Evolutionary conservation across 805 yeast genomes (phyloP).

Genomic region (Candida schatavii): DNA sequence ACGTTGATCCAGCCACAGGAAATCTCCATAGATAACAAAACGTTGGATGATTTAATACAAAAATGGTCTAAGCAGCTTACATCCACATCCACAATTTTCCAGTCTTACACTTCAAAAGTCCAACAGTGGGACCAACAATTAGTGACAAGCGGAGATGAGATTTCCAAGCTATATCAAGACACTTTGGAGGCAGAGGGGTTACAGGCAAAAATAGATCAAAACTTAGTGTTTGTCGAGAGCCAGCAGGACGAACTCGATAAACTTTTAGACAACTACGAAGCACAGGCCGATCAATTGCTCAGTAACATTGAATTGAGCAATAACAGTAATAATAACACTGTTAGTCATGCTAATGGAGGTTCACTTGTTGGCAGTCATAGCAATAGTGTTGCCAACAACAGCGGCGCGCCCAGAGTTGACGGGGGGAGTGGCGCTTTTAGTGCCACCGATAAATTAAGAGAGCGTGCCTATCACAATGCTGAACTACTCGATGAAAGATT

Average conservation of each 20-base stretch:
- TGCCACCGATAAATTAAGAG: slow-evolving; percentile 81
- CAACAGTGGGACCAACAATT: slow-evolving; percentile 83
- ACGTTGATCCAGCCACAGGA: slow-evolving; percentile 64
- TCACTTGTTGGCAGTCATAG: slow-evolving; percentile 21
- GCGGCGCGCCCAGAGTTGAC: background rate
- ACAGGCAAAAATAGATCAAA: slow-evolving; percentile 84
- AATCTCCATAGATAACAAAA: slow-evolving; percentile 81
- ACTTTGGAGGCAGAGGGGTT: slow-evolving; percentile 80
- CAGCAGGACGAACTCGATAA: slow-evolving; percentile 91
- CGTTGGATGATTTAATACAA: slow-evolving; percentile 86
- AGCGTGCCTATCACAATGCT: slow-evolving; percentile 84
- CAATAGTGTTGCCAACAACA: too few relatives aligned
- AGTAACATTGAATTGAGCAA: slow-evolving; percentile 33
- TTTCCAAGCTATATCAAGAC: slow-evolving; percentile 71
- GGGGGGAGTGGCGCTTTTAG: slow-evolving; percentile 30
- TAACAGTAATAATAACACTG: slow-evolving; percentile 16
- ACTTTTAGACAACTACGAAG: slow-evolving; percentile 78
- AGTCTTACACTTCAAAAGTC: slow-evolving; percentile 68
- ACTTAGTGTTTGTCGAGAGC: slow-evolving; percentile 76
- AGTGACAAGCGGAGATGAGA: slow-evolving; percentile 82
- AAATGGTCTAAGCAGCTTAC: slow-evolving; percentile 91
- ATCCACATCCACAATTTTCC: slow-evolving; percentile 69
- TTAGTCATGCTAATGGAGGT: slow-evolving; percentile 10
- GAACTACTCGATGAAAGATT: slow-evolving; percentile 79
- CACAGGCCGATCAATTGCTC: slow-evolving; percentile 56